Base-by-base conservation (phyloP, 2,329 filamentous ascomycete species). In the Parastagonospora nodorum region DNA sequence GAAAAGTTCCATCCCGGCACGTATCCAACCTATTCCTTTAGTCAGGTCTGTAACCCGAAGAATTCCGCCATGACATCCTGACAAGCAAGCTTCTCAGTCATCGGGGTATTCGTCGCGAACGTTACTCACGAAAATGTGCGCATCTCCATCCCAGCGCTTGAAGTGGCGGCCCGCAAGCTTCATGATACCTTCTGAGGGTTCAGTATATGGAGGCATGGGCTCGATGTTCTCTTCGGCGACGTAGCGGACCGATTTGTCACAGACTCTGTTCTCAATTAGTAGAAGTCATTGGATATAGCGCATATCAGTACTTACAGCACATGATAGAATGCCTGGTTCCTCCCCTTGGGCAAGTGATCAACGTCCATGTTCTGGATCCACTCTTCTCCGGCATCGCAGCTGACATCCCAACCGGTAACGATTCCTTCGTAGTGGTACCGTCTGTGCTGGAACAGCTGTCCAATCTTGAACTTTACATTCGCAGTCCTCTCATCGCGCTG, bases 321-420 rank as follows among this genome's bases (percentile, higher is more conserved):
- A 61, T 92, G 88, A 71, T 96, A 97, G 63, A 91, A 96, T 30
- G 86, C 86, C 73, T 90, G 87, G 53, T 84, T 75, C 39, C 83
- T 77, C 2, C 85, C 87, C 45, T 79, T 75, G n/a, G 78, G 76
- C 48, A 87, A 73, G 1, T 56, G 48, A 70, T 88, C 85, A 8
- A 89, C 84, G 40, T 79, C 76, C 81, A 86, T 87, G 57, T 81
- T 79, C 68, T 79, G 77, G 66, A 84, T 87, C 87, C 81, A 88
- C 52, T 79, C 80, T 60, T 86, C 85, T 43, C 79, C 77, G 9
- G 80, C 81, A 46, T 76, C 82, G 65, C 81, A 88, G 55, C 80
- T 78, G 12, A 77, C 75, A 42, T 89, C 87, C 92, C 93, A 99
- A n/a, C 92, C 92, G 11, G 88, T 90, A 51, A 99, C 89, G 24